These are phyloP conservation scores for Paramyrothecium sp. DNA, from an alignment of 2,329 filamentous ascomycete species.

Conservation along the genomic window DNA sequence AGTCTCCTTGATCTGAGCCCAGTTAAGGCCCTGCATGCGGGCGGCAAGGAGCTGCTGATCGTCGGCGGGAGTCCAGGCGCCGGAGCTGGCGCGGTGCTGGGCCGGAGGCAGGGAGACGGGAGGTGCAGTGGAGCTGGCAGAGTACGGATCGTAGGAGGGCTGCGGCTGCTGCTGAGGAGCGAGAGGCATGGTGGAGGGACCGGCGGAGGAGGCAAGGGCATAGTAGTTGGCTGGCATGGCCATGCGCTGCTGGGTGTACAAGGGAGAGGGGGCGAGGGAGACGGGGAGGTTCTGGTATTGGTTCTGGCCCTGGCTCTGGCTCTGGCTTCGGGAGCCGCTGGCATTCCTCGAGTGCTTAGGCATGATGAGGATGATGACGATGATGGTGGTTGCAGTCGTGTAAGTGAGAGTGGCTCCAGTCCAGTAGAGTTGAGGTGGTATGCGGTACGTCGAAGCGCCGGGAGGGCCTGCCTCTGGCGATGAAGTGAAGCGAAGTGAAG, in stretches of 20 bases:
- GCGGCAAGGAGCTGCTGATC: constrained; percentile 72
- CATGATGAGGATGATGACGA: constrained; percentile 32
- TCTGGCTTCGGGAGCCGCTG: too few relatives aligned
- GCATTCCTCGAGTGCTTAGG: constrained; percentile 42
- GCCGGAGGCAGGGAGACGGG: constrained; percentile 37
- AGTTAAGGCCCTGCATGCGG: constrained; percentile 75
- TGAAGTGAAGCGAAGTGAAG: too few relatives aligned
- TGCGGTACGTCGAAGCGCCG: constrained; percentile 8
- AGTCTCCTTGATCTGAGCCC: constrained; percentile 74
- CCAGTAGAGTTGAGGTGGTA: constrained; percentile 10
- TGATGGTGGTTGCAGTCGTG: constrained; percentile 9
- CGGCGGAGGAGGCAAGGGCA: constrained; percentile 30
- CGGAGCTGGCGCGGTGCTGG: constrained; percentile 57
- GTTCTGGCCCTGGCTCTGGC: too few relatives aligned
- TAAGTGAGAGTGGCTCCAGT: constrained; percentile 7
- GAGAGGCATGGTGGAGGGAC: constrained; percentile 23
- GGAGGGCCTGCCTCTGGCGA: constrained; percentile 8
- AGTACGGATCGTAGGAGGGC: constrained; percentile 37
- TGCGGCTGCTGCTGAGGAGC: constrained; percentile 29
- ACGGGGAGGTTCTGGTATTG: constrained; percentile 30
- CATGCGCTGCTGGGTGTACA: constrained; percentile 41
- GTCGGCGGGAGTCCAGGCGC: constrained; percentile 71
- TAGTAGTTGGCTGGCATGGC: constrained; percentile 39
- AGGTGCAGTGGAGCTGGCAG: constrained; percentile 26
- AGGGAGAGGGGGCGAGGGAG: constrained; percentile 38